Conservation (phyloP, 2,329 filamentous ascomycete species). For the Falciphora oryzae region DNA sequence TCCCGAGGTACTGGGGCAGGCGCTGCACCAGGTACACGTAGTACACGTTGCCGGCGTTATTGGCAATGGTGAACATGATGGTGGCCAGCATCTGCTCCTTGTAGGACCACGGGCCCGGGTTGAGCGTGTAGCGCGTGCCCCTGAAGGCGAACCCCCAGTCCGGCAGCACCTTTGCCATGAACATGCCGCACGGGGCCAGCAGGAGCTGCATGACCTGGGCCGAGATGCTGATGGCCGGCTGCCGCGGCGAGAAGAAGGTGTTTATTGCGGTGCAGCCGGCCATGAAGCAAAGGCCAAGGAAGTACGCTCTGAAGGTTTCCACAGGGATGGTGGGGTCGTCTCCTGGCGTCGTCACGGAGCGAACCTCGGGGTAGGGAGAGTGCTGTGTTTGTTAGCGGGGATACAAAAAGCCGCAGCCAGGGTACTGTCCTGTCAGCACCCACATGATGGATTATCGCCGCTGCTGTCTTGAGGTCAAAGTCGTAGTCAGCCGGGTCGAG, state of each 20-base stretch:
- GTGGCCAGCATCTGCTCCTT: slow-evolving; percentile 38
- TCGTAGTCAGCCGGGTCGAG: slow-evolving; percentile 28
- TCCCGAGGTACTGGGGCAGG: slow-evolving; percentile 33
- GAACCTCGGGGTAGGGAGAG: slow-evolving; percentile 52
- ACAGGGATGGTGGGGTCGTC: slow-evolving; percentile 44
- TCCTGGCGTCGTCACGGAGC: slow-evolving; percentile 49
- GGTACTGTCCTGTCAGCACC: slow-evolving; percentile 21
- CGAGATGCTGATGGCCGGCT: slow-evolving; percentile 47
- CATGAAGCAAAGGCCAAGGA: slow-evolving; percentile 47
- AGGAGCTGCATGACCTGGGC: slow-evolving; percentile 44
- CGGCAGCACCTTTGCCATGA: slow-evolving; percentile 36
- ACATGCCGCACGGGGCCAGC: slow-evolving; percentile 39
- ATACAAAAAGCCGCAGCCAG: too few species aligned
- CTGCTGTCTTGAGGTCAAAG: slow-evolving; percentile 32
- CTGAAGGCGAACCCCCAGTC: slow-evolving; percentile 37
- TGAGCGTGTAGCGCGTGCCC: slow-evolving; percentile 32
- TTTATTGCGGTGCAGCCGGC: slow-evolving; percentile 45
- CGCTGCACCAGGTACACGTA: slow-evolving; percentile 30
- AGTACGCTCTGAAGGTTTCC: slow-evolving; percentile 50
- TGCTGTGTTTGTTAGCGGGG: slow-evolving; percentile 27
- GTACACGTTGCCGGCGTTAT: slow-evolving; percentile 29
- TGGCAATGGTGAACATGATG: slow-evolving; percentile 33
- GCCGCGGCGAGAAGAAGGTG: slow-evolving; percentile 52
- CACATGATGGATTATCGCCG: slow-evolving; percentile 31
- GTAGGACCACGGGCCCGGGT: slow-evolving; percentile 35